Evolutionary conservation across 257 asterid species (phyloP), one percentile per base, ranked within the genome.

Genomic region (Scutellaria baicalensis): DNA sequence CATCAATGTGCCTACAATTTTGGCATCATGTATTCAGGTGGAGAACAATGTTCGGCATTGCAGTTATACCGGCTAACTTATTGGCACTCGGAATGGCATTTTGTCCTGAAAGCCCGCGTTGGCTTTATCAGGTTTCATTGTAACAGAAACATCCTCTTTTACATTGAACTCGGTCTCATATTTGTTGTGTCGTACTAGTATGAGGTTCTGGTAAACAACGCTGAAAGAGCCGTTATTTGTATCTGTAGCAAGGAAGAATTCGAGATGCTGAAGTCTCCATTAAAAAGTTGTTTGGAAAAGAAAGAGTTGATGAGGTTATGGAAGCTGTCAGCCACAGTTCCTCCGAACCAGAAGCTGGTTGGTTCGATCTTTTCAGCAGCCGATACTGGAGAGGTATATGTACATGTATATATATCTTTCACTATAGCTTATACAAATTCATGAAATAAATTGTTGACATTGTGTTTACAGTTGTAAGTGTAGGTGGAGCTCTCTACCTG

Each of bases 51-150:
- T 93, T 93, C 77, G 95, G 97, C 51, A 40, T 90, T 77, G 83
- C 98, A 10, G 73, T 86, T 57, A 77, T 93, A 65, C 98, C 98
- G 42, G 86, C 98, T 21, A 59, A 88, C 27, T 78, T 93, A 64
- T 78, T 93, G 79, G 98, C 93, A 58, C 67, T 93, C 17, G 98
- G 98, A 79, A 93, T 93, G 98, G 83, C 84, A 64, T 84, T 93
- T 81, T 90, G 93, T 79, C 98, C 98, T 14, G 98, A 93, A 85
- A 93, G 97, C 77, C 98, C 98, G 11, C 83, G 97, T 51, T 93
- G 98, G 98, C 95, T 93, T 78, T 93, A 82, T 78, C 97, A 93
- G 95, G 84, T 80, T 66, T 64, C 66, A 36, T 59, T 50, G 43
- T 56, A 45, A 33, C 33, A 56, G 61, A 47, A 9, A 13, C 1